Base-by-base conservation (phyloP, 2,329 filamentous ascomycete species). In the Diaporthe ampelina region DNA sequence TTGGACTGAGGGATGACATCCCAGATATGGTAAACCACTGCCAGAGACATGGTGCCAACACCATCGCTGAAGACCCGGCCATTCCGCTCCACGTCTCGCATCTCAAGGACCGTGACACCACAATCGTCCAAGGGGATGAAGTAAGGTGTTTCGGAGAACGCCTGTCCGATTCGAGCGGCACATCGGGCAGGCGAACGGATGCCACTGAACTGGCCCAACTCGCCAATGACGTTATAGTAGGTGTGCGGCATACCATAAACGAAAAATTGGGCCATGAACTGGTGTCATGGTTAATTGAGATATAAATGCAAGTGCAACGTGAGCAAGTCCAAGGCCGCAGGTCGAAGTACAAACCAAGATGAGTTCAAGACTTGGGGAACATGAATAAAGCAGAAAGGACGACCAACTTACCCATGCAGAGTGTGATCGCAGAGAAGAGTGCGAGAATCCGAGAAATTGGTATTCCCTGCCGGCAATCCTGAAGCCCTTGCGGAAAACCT, bases 51-150 rank as follows among this genome's bases (percentile, higher is more conserved):
- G 0, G 91, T 94, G 0, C 94, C 94, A 1, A 94, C 92, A 1
- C 94, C 94, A 79, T 97, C 94, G 75, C 93, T 95, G 80, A 97
- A 97, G 0, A 92, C 87, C 6, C 91, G 87, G 0, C 82, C 84
- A 15, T 88, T 82, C 43, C 85, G 83, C 0, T 65, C 57, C 1
- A 94, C 84, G 74, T 94, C 91, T 0, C 80, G 76, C 0, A 91
- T 86, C 1, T 75, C 58, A 0, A 75, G 65, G 8, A 81, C 78
- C 1, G 29, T 77, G 70, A 88, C 86, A 0, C 76, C 75, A 19
- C 81, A 77, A 70, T 83, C 82, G 45, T 81, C 40, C 19, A 92
- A 81, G 0, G 86, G 81, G 0, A 95, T 84, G 0, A 93, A 89
- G 56, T 87, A 91, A 2, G 90, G 90, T 0, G 94, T 95, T 77